These are phyloP conservation scores for Wallacemonas sp. DNA, from an alignment of 208 protist genomes.

Conservation along the genomic window DNA sequence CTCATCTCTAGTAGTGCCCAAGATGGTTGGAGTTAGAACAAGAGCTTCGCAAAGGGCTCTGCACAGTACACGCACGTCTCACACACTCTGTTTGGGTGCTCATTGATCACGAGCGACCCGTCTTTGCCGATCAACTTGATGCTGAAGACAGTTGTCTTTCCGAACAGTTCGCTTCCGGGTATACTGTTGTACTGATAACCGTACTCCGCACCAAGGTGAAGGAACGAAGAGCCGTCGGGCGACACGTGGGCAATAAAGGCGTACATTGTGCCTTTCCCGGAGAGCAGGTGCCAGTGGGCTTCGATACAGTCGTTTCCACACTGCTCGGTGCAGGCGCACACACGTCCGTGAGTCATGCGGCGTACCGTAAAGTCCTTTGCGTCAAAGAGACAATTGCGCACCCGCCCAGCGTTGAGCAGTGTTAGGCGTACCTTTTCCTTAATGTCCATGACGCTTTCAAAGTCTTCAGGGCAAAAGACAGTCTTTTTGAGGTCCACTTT, in stretches of 20 bases:
- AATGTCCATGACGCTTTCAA: conserved; percentile 32
- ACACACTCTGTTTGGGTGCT: conserved; percentile 55
- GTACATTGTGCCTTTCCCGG: conserved; percentile 70
- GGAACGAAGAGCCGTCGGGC: conserved; percentile 42
- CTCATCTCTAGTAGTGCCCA: no score
- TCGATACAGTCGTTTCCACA: conserved; percentile 63
- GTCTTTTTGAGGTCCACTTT: background rate
- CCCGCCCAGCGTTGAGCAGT: conserved; percentile 65
- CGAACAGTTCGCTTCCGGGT: conserved; percentile 69
- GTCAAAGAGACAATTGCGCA: conserved; percentile 84
- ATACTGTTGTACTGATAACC: conserved; percentile 89
- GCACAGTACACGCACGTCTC: conserved; percentile 77
- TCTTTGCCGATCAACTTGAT: conserved; percentile 50
- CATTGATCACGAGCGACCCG: conserved; percentile 36
- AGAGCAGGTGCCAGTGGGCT: conserved; percentile 83
- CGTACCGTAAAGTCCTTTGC: conserved; percentile 57
- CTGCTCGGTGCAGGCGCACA: conserved; percentile 71
- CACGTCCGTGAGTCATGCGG: conserved; percentile 64
- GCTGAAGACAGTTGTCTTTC: conserved; percentile 70
- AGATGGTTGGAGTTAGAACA: conserved; percentile 30
- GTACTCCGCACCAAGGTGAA: conserved; percentile 75
- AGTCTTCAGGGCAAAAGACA: conserved; percentile 36
- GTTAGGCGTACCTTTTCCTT: conserved; percentile 45
- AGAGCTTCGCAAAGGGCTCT: conserved; percentile 42
- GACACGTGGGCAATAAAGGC: conserved; percentile 71